Evolutionary conservation across 345 rosid species (phyloP), one percentile per base, ranked within the genome.

Genomic region (Carallia brachiata): DNA sequence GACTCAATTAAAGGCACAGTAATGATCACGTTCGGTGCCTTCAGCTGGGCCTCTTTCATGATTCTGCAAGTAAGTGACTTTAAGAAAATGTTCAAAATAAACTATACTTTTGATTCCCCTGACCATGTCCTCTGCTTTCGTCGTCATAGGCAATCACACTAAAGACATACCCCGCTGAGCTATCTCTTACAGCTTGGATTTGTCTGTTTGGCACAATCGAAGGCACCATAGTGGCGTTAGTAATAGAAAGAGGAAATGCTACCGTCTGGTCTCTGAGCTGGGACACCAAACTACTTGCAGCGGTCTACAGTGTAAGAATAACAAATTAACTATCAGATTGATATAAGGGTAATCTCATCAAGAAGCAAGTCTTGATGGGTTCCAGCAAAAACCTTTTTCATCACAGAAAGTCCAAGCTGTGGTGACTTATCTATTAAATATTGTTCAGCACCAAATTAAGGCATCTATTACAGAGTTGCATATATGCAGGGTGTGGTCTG

Each of bases 111-210:
- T 9, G 1, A 62, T 44, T 4, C 44, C 8, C 16, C 50, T 16
- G 8, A 57, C 40, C 2, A 36, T 31, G 34, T 1, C 36, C 63
- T 69, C 40, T 30, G 37, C 27, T 66, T 44, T 31, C 34, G 59
- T 50, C 10, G 16, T 67, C 36, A 94, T 32, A 94, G 97, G 87
- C 88, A 28, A 65, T 84, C 40, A 93, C 91, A 44, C 69, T 85
- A 36, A 71, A 82, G 64, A 81, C 88, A 18, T 95, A 92, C 61
- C 97, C 92, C 0, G 89, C 87, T 0, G 99, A 92, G 79, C 92
- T 92, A 15, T 86, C 97, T 8, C 91, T 95, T 6, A 89, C 97
- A 0, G 91, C 79, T 23, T 92, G 90, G 97, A 86, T 95, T 63
- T 90, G 93, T 57, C 70, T 86, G 34, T 62, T 95, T 74, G 99